These are phyloP conservation scores for Rhizopus arrhizus DNA, from an alignment of 371 early-diverging fungal genomes.

Conservation along the genomic window DNA sequence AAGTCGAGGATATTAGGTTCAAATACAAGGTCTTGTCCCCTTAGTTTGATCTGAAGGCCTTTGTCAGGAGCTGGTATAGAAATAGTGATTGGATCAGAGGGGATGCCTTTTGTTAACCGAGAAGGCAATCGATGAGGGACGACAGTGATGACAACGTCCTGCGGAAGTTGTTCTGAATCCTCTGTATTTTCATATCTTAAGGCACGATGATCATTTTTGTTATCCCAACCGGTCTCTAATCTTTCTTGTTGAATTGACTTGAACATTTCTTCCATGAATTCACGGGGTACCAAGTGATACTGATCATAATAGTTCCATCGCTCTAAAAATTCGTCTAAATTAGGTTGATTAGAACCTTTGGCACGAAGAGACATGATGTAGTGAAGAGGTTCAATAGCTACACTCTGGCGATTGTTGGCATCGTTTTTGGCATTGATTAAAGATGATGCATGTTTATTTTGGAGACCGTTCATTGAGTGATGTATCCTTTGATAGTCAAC, in stretches of 20 bases:
- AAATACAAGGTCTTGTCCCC: constrained; percentile 62
- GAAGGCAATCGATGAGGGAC: constrained; percentile 59
- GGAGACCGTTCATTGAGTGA: not conserved
- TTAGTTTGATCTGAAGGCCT: constrained; percentile 63
- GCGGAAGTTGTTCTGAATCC: constrained; percentile 11
- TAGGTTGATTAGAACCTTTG: constrained; percentile 29
- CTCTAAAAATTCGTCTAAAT: constrained; percentile 45
- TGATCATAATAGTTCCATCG: constrained; percentile 53
- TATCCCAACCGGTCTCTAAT: constrained; percentile 62
- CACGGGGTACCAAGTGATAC: constrained; percentile 45
- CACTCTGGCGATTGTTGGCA: constrained; percentile 26
- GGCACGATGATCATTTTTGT: constrained; percentile 24
- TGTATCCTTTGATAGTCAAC: constrained; percentile 29
- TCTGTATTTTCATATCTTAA: not conserved
- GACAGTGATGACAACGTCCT: constrained; percentile 45
- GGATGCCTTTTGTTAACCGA: constrained; percentile 59
- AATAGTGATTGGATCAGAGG: constrained; percentile 63
- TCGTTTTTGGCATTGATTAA: not conserved
- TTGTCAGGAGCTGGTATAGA: constrained; percentile 64
- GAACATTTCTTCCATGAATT: constrained; percentile 57
- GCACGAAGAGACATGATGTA: constrained; percentile 44
- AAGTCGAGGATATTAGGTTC: constrained; percentile 66
- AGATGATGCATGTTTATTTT: not conserved
- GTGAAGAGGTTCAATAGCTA: constrained; percentile 46
- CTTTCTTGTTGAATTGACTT: constrained; percentile 53